Percentiles rank a stretch among this genome's conserved stretches.
These are phyloP conservation scores for Exserohilum rostratum DNA, from an alignment of 2,329 filamentous ascomycete genomes.

Conservation along the genomic window DNA sequence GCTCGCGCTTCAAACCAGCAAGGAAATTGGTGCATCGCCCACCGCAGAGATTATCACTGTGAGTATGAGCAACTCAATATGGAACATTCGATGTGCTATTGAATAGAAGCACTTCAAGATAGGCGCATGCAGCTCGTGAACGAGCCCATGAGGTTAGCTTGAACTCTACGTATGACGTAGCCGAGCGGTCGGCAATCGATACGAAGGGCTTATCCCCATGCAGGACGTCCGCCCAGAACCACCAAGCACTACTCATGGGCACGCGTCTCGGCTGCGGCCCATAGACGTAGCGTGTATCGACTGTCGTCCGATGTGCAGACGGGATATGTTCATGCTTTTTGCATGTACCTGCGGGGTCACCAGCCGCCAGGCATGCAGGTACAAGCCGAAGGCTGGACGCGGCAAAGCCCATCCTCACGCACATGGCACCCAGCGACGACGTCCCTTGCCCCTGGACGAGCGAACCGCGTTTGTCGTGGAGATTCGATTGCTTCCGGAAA, in stretches of 20 bases:
- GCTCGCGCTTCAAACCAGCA: no score
- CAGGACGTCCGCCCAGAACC: constrained; percentile 96
- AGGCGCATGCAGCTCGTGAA: constrained; percentile 31
- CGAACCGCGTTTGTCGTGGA: background rate
- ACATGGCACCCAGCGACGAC: background rate
- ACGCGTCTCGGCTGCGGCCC: background rate
- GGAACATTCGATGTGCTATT: background rate
- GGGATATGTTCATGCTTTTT: constrained; percentile 1
- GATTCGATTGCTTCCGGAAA: background rate
- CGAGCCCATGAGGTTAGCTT: constrained; percentile 34
- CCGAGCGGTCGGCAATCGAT: constrained; percentile 11
- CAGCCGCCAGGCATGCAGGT: constrained; percentile 17
- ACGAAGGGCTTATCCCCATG: constrained; percentile 77
- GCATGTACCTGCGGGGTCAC: constrained; percentile 14
- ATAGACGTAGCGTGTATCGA: background rate
- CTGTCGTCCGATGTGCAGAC: constrained; percentile 4
- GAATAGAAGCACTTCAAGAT: background rate
- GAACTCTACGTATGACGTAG: constrained; percentile 10
- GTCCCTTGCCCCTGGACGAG: background rate
- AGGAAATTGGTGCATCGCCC: background rate
- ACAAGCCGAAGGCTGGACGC: constrained; percentile 13
- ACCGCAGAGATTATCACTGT: no score
- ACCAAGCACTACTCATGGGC: constrained; percentile 89
- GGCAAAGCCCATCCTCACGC: constrained; percentile 9
- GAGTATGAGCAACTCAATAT: background rate